phyloP scores from a whole-genome alignment of 2,329 filamentous ascomycete genomes.

The Plectosphaerella sp. region DNA sequence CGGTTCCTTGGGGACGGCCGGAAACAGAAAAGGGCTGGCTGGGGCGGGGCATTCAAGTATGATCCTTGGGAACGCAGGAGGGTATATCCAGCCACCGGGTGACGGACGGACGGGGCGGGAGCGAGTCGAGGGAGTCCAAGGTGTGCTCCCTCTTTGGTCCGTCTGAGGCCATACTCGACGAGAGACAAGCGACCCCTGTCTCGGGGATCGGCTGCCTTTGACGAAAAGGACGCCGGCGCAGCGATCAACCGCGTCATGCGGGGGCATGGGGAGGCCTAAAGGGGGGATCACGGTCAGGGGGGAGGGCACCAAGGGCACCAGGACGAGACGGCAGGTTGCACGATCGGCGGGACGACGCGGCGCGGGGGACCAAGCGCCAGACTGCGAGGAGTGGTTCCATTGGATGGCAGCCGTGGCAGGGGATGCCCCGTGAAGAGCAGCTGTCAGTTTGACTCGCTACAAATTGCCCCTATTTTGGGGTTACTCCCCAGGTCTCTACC shows the following conservation, averaged over 20 bases:
- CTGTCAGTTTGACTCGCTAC: no score
- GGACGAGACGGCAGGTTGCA: not conserved
- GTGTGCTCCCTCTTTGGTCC: not conserved
- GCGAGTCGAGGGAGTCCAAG: not conserved
- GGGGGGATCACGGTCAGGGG: no score
- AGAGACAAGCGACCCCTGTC: not conserved
- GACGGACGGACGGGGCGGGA: not conserved
- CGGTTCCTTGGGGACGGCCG: no score
- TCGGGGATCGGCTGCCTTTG: not conserved
- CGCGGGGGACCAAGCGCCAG: not conserved
- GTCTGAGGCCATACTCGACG: no score
- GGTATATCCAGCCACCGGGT: not conserved
- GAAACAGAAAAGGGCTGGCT: no score
- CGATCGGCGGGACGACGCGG: not conserved
- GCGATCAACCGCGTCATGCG: not conserved
- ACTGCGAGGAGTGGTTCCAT: no score
- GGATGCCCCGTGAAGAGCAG: no score
- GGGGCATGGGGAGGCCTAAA: not conserved
- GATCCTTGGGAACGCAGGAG: not conserved
- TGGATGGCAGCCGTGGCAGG: no score
- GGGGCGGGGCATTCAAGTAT: not conserved
- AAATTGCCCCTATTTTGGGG: no score
- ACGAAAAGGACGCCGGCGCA: not conserved
- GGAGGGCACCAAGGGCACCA: no score
- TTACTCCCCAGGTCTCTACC: no score